These are phyloP conservation scores for Elsinoe ampelina DNA, from an alignment of 2,329 filamentous ascomycete genomes.

Conservation along the genomic window DNA sequence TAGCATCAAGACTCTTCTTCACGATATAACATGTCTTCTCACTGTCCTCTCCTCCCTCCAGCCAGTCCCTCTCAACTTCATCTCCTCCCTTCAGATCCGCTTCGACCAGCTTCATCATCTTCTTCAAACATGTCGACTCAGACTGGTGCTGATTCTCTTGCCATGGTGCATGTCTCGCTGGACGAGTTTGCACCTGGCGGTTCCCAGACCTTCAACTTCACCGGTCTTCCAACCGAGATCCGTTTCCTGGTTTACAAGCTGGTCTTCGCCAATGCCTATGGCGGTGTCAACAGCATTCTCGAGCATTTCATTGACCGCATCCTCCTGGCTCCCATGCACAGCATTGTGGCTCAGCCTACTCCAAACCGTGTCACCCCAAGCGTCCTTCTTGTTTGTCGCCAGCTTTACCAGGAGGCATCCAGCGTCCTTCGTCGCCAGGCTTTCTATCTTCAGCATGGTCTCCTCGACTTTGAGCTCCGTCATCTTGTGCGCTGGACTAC, in stretches of 20 bases:
- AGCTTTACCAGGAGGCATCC: constrained; percentile 27
- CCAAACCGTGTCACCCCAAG: constrained; percentile 19
- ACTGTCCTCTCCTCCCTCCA: not conserved
- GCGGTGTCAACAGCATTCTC: constrained; percentile 18
- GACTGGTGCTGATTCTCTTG: not conserved
- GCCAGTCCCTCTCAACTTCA: not conserved
- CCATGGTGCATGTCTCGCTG: not conserved
- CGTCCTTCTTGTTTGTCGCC: constrained; percentile 28
- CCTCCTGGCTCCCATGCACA: not conserved
- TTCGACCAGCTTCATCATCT: not conserved
- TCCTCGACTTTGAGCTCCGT: constrained; percentile 16
- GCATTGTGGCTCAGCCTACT: constrained; percentile 12
- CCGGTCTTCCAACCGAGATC: constrained; percentile 17
- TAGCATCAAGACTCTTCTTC: not conserved
- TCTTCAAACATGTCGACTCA: not conserved
- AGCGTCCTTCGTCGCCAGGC: constrained; percentile 21
- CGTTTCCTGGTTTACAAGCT: constrained; percentile 17
- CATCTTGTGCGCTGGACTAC: constrained; percentile 19
- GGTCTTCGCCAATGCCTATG: constrained; percentile 14
- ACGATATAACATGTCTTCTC: not conserved
- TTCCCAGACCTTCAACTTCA: constrained; percentile 13
- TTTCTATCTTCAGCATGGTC: constrained; percentile 24
- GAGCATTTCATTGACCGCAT: constrained; percentile 18
- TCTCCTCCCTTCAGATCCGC: not conserved
- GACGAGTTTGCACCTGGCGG: not conserved